Evolutionary conservation across 2,329 filamentous ascomycete genomes (phyloP), one percentile per base, ranked within the genome.

Genomic region (Chaetomium sp.): DNA sequence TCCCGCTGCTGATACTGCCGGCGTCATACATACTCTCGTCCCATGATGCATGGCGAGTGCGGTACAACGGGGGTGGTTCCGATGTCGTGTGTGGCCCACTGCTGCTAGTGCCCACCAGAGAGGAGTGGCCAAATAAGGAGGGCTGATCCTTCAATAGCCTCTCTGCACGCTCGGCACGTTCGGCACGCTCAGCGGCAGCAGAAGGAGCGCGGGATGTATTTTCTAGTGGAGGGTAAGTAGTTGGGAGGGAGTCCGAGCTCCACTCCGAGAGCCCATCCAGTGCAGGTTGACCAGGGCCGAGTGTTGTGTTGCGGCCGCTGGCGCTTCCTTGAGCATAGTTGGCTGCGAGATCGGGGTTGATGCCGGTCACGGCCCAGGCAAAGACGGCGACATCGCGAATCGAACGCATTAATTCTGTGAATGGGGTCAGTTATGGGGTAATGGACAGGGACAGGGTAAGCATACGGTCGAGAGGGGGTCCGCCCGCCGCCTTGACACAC

Each of bases 381-480:
- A 95, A 94, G n/a, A 94, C 87, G 1, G 88, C 89, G 48, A 91
- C 87, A 53, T 94, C 89, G 55, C 87, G 84, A 61, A 95, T 95
- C 2, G 86, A 87, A 53, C 80, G 78, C 87, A 94, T 89, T 64
- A 94, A 82, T 53, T 84, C 62, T 64, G 54, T 32, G 49, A 11
- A 5, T 47, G 12, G 19, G 36, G 33, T 48, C 48, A 53, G 51
- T 8, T 9, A 34, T 6, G 11, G 36, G 3, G 4, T 5, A 12
- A 1, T 3, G 19, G 1, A 11, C 40, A 3, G 35, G 27, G 7
- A 14, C 37, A 4, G 33, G 42, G 37, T 38, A 27, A 27, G 61
- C 61, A 7, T 60, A 64, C 62, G 79, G 33, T 82, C 78, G 47
- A 78, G 67, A 14, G 79, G 74, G 40, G 82, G 81, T n/a, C 79